Base-by-base conservation (phyloP, 345 rosid species). In the Eucalyptus pumila region DNA sequence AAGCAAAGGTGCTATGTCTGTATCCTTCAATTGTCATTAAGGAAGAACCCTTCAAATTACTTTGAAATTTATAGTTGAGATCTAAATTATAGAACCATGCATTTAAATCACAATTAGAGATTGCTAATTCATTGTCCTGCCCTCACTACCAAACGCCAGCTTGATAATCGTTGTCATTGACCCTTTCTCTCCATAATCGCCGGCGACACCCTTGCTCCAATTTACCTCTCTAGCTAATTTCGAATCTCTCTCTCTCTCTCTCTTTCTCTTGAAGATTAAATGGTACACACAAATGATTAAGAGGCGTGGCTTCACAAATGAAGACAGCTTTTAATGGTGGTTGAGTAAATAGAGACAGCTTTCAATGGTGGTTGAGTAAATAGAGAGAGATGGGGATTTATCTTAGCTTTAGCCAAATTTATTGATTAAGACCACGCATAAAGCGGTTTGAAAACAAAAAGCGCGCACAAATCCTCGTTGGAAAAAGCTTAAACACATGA, bases 81-180 rank as follows among this genome's bases (percentile, higher is more conserved):
- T 14, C 21, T n/a, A 65, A 7, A 65, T 32, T 65, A n/a, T n/a
- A 32, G 3, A 12, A 4, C 37, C 37, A n/a, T 17, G 9, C 37
- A n/a, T 65, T n/a, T 15, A 14, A n/a, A n/a, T 65, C 76, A 65
- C 40, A 15, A 6, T 65, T 0, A 14, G 11, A n/a, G 32, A n/a
- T 14, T n/a, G 76, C 21, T 14, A 65, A 15, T 65, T 15, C 37
- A 65, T 65, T 0, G 3, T n/a, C 6, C 3, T 0, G 0, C 40
- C 9, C 76, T n/a, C 40, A 1, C 6, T 15, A 65, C 37, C 21
- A 15, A 0, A 65, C 0, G 76, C 76, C 44, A 37, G 8, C 45
- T 0, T 1, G 27, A 19, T 72, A 13, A 69, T 34, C 44, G 0
- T 21, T 19, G 8, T 72, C 45, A 37, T 40, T 0, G 2, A 19